Conservation (phyloP, 768 basidiomycete genomes). For the Psilocybe sp. region DNA sequence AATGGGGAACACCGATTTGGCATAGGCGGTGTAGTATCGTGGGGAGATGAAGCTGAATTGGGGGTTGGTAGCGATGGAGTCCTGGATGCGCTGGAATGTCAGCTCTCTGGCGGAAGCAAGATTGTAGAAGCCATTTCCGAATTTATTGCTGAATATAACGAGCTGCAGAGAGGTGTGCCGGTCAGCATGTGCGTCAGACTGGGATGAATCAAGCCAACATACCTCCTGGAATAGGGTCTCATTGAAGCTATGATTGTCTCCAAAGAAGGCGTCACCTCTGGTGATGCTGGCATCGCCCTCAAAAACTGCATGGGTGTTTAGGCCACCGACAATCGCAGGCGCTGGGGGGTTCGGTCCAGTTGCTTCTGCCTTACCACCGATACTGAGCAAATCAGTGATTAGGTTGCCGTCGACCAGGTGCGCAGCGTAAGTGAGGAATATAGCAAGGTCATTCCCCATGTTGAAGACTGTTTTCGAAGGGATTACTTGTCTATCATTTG, state of each 20-base stretch:
- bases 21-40: slow-evolving; percentile 18
- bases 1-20: slow-evolving; percentile 17
- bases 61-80: slow-evolving; percentile 21
- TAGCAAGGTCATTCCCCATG: slow-evolving; percentile 7
- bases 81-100: slow-evolving; percentile 17
- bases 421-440: no score
- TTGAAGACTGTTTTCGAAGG: slow-evolving; percentile 8
- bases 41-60: slow-evolving; percentile 17
- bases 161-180: slow-evolving; percentile 6
- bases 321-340: slow-evolving; percentile 19
- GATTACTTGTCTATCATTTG: no score
- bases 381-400: slow-evolving; percentile 13
- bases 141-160: slow-evolving; percentile 14
- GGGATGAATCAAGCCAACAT: neutral
- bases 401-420: slow-evolving; percentile 1
- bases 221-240: slow-evolving; percentile 19
- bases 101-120: slow-evolving; percentile 18
- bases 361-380: slow-evolving; percentile 13
- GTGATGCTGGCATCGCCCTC: slow-evolving; percentile 16
- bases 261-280: slow-evolving; percentile 15
- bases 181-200: neutral
- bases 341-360: slow-evolving; percentile 17
- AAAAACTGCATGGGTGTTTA: slow-evolving; percentile 18
- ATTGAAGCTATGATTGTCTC: slow-evolving; percentile 18
- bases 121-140: slow-evolving; percentile 22